Percentiles rank a stretch among this genome's conserved stretches.
Conservation (phyloP, 108 stramenopile genomes). For the Discostella pseudostelligera region DNA sequence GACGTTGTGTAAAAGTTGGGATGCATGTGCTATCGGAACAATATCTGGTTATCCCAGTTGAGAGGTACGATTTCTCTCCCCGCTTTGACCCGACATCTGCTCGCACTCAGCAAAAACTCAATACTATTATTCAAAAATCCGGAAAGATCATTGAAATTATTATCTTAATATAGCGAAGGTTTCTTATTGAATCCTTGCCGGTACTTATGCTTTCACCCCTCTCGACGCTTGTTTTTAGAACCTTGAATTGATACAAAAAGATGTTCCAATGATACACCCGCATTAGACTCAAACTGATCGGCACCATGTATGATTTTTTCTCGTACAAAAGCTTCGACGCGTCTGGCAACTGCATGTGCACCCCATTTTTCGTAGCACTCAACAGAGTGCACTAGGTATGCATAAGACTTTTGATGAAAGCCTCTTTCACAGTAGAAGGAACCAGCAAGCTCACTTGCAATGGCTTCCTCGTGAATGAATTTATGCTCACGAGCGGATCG, state of each 20-base stretch:
- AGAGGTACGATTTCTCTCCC: neutral
- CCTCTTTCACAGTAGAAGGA: neutral
- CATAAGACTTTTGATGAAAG: neutral
- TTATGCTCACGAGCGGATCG: conserved; percentile 4
- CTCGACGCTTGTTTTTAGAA: neutral
- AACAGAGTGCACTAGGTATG: neutral
- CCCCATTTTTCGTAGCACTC: neutral
- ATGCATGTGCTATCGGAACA: conserved; percentile 69
- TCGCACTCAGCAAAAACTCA: too few species aligned
- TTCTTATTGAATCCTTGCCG: too few species aligned
- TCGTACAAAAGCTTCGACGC: neutral
- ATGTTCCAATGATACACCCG: neutral
- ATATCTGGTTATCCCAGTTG: conserved; percentile 36
- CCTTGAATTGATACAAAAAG: neutral
- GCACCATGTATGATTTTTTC: neutral
- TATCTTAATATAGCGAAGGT: too few species aligned
- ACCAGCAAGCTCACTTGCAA: neutral
- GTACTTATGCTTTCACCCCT: too few species aligned
- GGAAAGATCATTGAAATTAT: neutral
- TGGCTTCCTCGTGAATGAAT: conserved; percentile 6
- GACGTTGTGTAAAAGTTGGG: conserved; percentile 61
- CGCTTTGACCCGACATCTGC: too few species aligned
- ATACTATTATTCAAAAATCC: neutral
- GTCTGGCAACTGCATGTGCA: neutral
- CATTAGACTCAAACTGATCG: neutral